Evolutionary conservation across 2,329 filamentous ascomycete genomes (phyloP).

Genomic region (Curvularia sp.): DNA sequence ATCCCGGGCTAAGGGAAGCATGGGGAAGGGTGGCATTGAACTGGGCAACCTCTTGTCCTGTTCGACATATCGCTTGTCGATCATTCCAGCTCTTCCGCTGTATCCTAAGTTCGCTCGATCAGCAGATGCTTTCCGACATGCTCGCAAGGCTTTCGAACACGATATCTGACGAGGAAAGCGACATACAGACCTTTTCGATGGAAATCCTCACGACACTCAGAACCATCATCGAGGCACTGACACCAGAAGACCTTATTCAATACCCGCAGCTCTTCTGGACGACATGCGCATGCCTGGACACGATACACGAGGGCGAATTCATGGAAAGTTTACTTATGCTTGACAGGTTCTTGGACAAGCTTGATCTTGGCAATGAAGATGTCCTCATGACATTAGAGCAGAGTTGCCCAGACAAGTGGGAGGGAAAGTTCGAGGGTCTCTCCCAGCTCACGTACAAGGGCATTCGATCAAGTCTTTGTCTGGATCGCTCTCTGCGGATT

Average conservation of each 20-base stretch:
- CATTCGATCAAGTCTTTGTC: conserved; percentile 81
- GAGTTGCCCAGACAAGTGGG: conserved; percentile 84
- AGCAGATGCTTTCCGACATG: conserved; percentile 96
- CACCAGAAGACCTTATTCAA: conserved; percentile 78
- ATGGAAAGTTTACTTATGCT: conserved; percentile 91
- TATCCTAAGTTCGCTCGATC: conserved; percentile 87
- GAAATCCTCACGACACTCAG: conserved; percentile 95
- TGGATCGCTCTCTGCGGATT: conserved; percentile 77
- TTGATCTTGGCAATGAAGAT: conserved; percentile 75
- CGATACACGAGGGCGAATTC: conserved; percentile 95
- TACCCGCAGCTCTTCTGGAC: conserved; percentile 99
- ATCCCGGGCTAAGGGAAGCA: conserved; percentile 84
- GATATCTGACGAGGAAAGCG: conserved; percentile 88
- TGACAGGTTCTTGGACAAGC: conserved; percentile 80
- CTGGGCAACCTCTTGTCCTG: conserved; percentile 97
- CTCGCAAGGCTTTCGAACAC: conserved; percentile 93
- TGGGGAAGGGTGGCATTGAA: conserved; percentile 90
- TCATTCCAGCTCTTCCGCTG: conserved; percentile 98
- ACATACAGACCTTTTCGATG: conserved; percentile 97
- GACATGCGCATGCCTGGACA: conserved; percentile 93
- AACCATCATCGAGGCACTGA: conserved; percentile 85
- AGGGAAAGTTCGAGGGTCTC: conserved; percentile 84
- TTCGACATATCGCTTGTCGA: conserved; percentile 90
- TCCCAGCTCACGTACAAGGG: conserved; percentile 90
- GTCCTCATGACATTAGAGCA: conserved; percentile 76